A percentile compares a stretch with the other conserved stretches of the same genome.
phyloP scores from a whole-genome alignment of 1,284 basidiomycete species.

The Mycosarcoma maydis region DNA sequence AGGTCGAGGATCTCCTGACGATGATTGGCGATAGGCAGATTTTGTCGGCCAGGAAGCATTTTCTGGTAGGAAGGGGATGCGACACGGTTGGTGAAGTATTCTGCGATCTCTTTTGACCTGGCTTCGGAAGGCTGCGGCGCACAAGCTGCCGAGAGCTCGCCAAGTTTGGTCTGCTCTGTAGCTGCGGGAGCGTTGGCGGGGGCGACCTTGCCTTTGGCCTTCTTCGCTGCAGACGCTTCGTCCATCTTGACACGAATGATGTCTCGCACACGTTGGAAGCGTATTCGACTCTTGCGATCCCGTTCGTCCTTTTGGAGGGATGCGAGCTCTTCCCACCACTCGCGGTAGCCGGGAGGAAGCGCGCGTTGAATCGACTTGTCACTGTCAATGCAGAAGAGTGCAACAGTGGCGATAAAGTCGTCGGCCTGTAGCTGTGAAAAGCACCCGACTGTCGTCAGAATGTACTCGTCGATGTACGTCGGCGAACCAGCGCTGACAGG shows the following conservation, averaged over 20 bases:
- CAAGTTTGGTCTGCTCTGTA: conserved; percentile 35
- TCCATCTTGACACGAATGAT: conserved; percentile 74
- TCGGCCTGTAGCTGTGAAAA: conserved; percentile 81
- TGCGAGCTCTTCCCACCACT: conserved; percentile 93
- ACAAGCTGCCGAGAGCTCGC: conserved; percentile 45
- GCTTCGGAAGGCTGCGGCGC: conserved; percentile 36
- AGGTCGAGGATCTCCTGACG: conserved; percentile 79
- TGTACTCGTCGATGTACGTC: conserved; percentile 75
- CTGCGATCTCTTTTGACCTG: conserved; percentile 33
- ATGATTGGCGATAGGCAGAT: conserved; percentile 87
- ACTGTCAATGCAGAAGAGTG: conserved; percentile 73
- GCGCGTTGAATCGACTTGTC: conserved; percentile 65
- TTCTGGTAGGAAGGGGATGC: conserved; percentile 74
- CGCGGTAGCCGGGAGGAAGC: conserved; percentile 83
- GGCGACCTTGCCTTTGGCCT: conserved; percentile 39
- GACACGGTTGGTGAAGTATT: conserved; percentile 32
- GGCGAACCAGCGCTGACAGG: conserved; percentile 68
- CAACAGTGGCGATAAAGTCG: conserved; percentile 87
- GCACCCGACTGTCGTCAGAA: conserved; percentile 87
- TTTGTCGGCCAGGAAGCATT: conserved; percentile 83
- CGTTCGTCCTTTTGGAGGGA: conserved; percentile 73
- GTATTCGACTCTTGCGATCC: conserved; percentile 74
- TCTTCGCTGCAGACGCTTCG: conserved; percentile 45
- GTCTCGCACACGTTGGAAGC: conserved; percentile 70
- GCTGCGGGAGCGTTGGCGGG: conserved; percentile 10